Conservation (phyloP, 352 stramenopile species). For the Pelagophyceae sp. region DNA sequence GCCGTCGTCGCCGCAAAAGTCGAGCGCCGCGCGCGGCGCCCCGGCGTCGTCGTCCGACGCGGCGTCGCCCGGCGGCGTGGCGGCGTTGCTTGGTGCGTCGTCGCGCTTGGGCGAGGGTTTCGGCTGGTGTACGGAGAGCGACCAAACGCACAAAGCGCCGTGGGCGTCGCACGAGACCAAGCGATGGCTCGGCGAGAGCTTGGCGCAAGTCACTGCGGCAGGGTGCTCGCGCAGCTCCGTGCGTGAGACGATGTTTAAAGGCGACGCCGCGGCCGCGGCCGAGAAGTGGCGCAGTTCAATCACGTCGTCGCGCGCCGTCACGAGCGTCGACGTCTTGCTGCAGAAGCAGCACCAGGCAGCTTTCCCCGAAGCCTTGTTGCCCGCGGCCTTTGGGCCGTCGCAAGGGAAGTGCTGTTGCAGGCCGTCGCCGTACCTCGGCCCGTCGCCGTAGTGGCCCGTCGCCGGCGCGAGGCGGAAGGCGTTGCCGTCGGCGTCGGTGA, state of each 20-base stretch:
- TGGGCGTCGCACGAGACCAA: background rate
- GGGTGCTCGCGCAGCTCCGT: background rate
- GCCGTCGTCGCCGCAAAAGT: background rate
- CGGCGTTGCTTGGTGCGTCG: background rate
- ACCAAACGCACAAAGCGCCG: background rate
- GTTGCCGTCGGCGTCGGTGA: background rate
- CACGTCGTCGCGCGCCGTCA: background rate
- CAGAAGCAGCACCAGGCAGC: background rate
- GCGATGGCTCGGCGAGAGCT: background rate
- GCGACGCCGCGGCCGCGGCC: no score
- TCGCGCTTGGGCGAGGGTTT: background rate
- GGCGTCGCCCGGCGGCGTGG: background rate
- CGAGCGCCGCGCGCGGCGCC: no score
- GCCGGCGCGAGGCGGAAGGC: no score
- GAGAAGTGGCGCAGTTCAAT: background rate
- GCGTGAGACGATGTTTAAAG: background rate
- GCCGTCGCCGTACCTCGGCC: no score
- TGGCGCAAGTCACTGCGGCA: background rate
- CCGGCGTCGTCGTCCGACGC: background rate
- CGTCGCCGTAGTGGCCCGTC: no score
- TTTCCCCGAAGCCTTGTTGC: no score
- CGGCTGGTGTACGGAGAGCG: background rate
- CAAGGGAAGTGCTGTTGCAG: no score
- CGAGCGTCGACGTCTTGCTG: background rate
- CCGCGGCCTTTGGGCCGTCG: no score